Base-by-base conservation (phyloP, 148 eudicot genomes). In the Linanthus parryae region DNA sequence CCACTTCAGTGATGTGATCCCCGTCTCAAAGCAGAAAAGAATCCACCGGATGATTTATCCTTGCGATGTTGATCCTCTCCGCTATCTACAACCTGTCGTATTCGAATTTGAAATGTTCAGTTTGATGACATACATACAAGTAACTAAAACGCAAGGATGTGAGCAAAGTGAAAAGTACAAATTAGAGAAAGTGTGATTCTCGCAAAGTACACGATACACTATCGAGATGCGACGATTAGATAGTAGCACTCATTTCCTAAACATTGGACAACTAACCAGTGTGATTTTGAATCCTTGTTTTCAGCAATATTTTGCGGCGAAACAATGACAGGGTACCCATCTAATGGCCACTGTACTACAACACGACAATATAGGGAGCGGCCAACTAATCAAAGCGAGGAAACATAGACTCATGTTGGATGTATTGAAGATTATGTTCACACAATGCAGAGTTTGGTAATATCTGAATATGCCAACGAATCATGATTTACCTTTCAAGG, bases 21-120 rank as follows among this genome's bases (percentile, higher is more conserved):
- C 24, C 87, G 72, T 78, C 94, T 77, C 25, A 92, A 76, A 63
- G 67, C 76, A 11, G 98, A 87, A 39, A 92, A 72, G 53, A 92
- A 79, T 48, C 98, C 98, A 14, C 85, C 78, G 12, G 83, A 81
- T 54, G 77, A 76, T 73, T 76, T 86, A 58, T 86, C 95, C 70
- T 79, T 87, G 42, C 28, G n/a, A n/a, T n/a, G 67, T 19, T 70
- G 80, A 45, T 79, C 89, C 20, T 82, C 98, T 66, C 65, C 97
- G 7, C 65, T 76, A 21, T 73, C 88, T 55, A 71, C 84, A 62
- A 91, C 94, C 98, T 91, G 82, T 54, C 38, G 46, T 42, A n/a
- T 10, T 28, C 31, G 44, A 40, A 35, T 39, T 56, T 22, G 37
- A 49, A 11, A n/a, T 41, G 45, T 49, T 39, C 38, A 50, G 10